Conservation (phyloP, 495 filamentous ascomycete genomes). For the Chlorociboria aeruginascens region DNA sequence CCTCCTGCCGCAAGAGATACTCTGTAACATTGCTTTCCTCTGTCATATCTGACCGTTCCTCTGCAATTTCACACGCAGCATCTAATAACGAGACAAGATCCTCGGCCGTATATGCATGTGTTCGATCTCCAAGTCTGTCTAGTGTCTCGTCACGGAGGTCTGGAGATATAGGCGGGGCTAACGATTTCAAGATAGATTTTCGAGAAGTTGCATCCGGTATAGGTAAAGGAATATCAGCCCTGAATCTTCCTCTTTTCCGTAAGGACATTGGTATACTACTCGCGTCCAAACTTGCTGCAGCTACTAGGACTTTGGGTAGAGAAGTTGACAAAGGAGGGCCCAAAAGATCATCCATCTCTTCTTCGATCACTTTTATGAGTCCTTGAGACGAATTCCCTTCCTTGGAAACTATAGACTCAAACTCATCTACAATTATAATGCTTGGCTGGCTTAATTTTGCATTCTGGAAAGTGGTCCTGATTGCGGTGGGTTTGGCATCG, state of each 20-base stretch:
- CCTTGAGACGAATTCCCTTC: conserved; percentile 35
- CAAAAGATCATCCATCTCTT: conserved; percentile 38
- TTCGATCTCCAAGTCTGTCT: conserved; percentile 33
- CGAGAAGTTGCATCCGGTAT: conserved; percentile 64
- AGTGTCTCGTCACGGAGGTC: conserved; percentile 27
- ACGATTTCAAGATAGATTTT: conserved; percentile 56
- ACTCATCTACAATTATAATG: conserved; percentile 69
- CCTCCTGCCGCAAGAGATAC: conserved; percentile 24
- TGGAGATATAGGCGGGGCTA: conserved; percentile 26
- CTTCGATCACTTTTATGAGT: conserved; percentile 36
- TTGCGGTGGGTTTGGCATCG: conserved; percentile 40
- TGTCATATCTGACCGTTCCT: conserved; percentile 14
- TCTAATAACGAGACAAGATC: conserved; percentile 33
- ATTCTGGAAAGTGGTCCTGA: conserved; percentile 59
- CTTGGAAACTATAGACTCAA: conserved; percentile 65
- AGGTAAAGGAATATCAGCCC: conserved; percentile 64
- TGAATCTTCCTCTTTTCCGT: conserved; percentile 52
- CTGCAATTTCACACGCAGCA: conserved; percentile 23
- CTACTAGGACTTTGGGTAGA: conserved; percentile 36
- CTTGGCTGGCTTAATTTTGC: conserved; percentile 64
- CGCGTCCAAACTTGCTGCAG: conserved; percentile 61
- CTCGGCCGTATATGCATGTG: conserved; percentile 41
- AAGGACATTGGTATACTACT: conserved; percentile 66
- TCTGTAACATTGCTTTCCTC: conserved; percentile 13
- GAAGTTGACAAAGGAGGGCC: conserved; percentile 18